Percentiles rank a stretch among this genome's conserved stretches.
phyloP scores from a whole-genome alignment of 2,329 filamentous ascomycete species.

The Scytalidium sp. region DNA sequence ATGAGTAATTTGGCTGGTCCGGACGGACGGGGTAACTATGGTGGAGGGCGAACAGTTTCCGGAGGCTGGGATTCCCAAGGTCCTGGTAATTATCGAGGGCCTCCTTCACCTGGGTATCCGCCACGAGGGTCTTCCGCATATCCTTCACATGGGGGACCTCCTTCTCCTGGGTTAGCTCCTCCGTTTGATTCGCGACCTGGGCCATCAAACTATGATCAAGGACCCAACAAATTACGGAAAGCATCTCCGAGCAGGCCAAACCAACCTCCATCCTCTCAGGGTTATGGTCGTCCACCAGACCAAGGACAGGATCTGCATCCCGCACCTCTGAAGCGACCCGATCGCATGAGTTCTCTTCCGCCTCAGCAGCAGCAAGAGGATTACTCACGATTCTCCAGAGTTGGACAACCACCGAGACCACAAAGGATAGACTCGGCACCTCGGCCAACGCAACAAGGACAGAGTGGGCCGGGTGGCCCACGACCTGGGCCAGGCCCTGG shows the following conservation, averaged over 20 bases:
- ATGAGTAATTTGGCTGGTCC: constrained; percentile 44
- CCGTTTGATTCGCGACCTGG: too few species aligned
- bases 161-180: background rate
- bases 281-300: background rate
- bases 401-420: background rate
- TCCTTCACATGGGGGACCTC: background rate
- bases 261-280: background rate
- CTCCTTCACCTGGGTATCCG: constrained; percentile 32
- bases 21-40: constrained; percentile 24
- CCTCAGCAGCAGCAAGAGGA: too few species aligned
- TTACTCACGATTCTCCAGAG: background rate
- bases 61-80: constrained; percentile 43
- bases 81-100: constrained; percentile 37
- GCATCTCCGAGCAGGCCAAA: constrained; percentile 5
- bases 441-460: background rate
- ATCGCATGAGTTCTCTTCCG: background rate
- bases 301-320: background rate
- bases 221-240: constrained; percentile 14
- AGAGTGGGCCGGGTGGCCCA: background rate
- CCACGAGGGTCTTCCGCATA: constrained; percentile 22
- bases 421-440: background rate
- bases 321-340: background rate
- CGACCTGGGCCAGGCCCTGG: constrained; percentile 9
- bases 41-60: constrained; percentile 30
- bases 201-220: constrained; percentile 14